These are phyloP conservation scores for Canariomyces notabilis DNA, from an alignment of 2,329 filamentous ascomycete genomes.

Conservation along the genomic window DNA sequence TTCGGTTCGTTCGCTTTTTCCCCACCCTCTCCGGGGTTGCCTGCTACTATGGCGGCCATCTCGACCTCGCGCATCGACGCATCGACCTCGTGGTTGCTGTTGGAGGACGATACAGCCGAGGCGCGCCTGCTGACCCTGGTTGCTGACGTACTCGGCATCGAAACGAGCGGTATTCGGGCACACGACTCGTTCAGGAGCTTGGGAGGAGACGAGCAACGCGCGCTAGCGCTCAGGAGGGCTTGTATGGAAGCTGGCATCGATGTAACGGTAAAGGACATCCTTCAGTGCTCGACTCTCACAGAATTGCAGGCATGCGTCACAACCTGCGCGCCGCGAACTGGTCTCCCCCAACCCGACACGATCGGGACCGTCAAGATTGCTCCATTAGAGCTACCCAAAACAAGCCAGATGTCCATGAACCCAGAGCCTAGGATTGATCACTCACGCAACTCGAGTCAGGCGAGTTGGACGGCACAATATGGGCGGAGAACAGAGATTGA, in stretches of 20 bases:
- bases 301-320: conserved; percentile 41
- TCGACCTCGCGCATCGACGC: conserved; percentile 18
- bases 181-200: conserved; percentile 42
- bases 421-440: conserved; percentile 14
- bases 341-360: conserved; percentile 10
- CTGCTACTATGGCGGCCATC: conserved; percentile 19
- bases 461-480: conserved; percentile 16
- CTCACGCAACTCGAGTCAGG: conserved; percentile 23
- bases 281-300: conserved; percentile 39
- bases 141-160: conserved; percentile 34
- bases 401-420: conserved; percentile 20
- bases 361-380: conserved; percentile 24
- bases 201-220: conserved; percentile 37
- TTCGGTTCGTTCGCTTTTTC: conserved; percentile 7
- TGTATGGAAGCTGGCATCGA: conserved; percentile 35
- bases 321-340: conserved; percentile 26
- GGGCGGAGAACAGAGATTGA: conserved; percentile 31
- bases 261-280: conserved; percentile 36
- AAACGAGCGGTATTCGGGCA: conserved; percentile 29
- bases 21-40: conserved; percentile 3
- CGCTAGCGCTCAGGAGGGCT: conserved; percentile 30
- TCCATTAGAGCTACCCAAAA: conserved; percentile 25
- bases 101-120: conserved; percentile 23
- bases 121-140: conserved; percentile 23
- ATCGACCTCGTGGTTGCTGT: conserved; percentile 23